Evolutionary conservation across 225 moss, liverwort and hornwort species (phyloP).

Genomic region (Asterella californica): DNA sequence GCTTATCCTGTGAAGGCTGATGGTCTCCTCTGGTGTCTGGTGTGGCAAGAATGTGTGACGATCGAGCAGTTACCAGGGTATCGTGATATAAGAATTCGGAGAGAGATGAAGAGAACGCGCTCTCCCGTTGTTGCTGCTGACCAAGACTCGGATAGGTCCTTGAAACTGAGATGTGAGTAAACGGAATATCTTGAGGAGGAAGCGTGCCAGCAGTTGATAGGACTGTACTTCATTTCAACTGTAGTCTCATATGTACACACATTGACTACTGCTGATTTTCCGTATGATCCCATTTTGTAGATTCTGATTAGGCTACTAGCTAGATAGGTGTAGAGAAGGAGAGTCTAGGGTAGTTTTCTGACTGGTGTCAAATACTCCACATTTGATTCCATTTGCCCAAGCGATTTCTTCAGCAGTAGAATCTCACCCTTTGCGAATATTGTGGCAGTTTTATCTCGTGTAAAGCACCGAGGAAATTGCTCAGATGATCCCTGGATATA

Average conservation of each 20-base stretch:
- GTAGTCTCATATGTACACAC: not conserved
- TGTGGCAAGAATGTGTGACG: slow-evolving; percentile 28
- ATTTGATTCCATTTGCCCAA: not conserved
- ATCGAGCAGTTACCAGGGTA: slow-evolving; percentile 23
- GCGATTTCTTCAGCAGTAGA: not conserved
- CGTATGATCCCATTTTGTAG: not conserved
- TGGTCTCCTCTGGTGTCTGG: slow-evolving; percentile 37
- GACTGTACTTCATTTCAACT: not conserved
- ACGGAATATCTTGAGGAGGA: not conserved
- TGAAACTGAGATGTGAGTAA: not conserved
- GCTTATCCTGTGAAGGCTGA: not conserved
- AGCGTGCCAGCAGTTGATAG: not conserved
- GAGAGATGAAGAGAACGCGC: not conserved
- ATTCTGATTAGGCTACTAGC: not conserved
- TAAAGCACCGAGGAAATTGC: not conserved
- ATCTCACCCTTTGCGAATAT: not conserved
- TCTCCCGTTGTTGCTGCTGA: not conserved
- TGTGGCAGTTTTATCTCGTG: not conserved
- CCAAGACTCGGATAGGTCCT: not conserved
- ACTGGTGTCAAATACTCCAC: not conserved
- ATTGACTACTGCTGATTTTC: not conserved
- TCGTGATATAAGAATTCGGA: not conserved
- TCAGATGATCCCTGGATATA: not conserved
- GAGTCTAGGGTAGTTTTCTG: not conserved
- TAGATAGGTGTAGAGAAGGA: not conserved